Evolutionary conservation across 1,284 basidiomycete genomes (phyloP).

Genomic region (Trichosporon sp.): DNA sequence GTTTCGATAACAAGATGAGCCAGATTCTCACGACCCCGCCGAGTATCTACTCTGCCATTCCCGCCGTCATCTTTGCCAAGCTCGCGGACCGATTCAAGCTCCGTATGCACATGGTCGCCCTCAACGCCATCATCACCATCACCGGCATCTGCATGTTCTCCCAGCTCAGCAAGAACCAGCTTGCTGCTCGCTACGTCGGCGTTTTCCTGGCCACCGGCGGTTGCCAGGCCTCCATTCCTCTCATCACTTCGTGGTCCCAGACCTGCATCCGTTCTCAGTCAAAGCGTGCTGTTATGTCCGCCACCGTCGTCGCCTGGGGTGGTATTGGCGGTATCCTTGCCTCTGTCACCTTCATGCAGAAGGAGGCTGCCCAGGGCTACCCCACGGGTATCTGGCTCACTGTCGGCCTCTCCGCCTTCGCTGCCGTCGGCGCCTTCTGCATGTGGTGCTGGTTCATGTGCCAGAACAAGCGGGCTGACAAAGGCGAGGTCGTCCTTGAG

Average conservation of each 20-base stretch:
- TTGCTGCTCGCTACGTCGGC: constrained; percentile 40
- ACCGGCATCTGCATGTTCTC: constrained; percentile 31
- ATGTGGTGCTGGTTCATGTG: constrained; percentile 24
- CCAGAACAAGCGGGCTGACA: constrained; percentile 29
- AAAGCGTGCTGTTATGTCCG: constrained; percentile 45
- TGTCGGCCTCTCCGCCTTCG: constrained; percentile 17
- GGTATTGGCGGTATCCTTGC: constrained; percentile 31
- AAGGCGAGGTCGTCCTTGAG: constrained; percentile 27
- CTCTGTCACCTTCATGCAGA: constrained; percentile 24
- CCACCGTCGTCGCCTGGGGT: constrained; percentile 26
- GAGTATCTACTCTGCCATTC: constrained; percentile 52
- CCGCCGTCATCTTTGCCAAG: constrained; percentile 51
- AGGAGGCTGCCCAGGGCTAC: constrained; percentile 24
- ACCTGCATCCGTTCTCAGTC: constrained; percentile 57
- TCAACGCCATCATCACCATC: constrained; percentile 27
- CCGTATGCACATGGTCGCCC: constrained; percentile 18
- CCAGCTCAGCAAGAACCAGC: constrained; percentile 24
- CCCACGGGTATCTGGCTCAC: constrained; percentile 27
- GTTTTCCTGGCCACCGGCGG: constrained; percentile 47
- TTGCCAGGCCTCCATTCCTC: constrained; percentile 43
- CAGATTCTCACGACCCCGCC: constrained; percentile 57
- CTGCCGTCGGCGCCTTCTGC: neutral
- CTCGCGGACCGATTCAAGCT: constrained; percentile 49
- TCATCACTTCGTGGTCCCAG: constrained; percentile 48
- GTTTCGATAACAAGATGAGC: constrained; percentile 39